Conservation (phyloP, 2,329 filamentous ascomycete species). For the Xylaria sp. region DNA sequence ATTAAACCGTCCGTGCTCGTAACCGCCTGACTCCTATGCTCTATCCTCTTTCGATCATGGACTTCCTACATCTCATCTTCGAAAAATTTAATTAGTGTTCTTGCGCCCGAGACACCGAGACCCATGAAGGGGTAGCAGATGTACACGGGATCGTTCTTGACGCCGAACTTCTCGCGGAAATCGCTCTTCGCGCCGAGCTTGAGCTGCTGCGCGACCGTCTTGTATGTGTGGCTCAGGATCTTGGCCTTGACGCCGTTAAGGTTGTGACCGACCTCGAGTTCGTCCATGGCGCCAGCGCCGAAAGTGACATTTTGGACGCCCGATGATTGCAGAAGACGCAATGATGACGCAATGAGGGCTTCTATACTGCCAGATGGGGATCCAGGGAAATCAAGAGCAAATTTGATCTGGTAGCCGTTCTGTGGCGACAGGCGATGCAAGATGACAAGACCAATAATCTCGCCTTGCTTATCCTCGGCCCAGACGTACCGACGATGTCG, state of each 20-base stretch:
- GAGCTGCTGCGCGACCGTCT: conserved; percentile 58
- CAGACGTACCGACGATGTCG: conserved; percentile 88
- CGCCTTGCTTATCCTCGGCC: conserved; percentile 76
- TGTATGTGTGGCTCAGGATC: conserved; percentile 84
- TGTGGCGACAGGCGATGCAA: conserved; percentile 82
- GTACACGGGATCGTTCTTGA: conserved; percentile 83
- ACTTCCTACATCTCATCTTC: conserved; percentile 64
- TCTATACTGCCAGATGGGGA: conserved; percentile 90
- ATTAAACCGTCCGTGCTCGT: background rate
- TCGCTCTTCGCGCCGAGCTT: conserved; percentile 77
- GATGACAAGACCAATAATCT: conserved; percentile 80
- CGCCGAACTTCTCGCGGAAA: conserved; percentile 91
- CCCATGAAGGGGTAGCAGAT: conserved; percentile 91
- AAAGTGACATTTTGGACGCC: conserved; percentile 81
- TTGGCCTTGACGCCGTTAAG: conserved; percentile 82
- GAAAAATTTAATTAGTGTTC: conserved; percentile 91
- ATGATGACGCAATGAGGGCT: conserved; percentile 70
- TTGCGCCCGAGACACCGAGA: conserved; percentile 81
- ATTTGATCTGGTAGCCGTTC: conserved; percentile 94
- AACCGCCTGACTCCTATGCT: background rate
- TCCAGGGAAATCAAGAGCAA: conserved; percentile 91
- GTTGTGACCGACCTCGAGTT: conserved; percentile 82
- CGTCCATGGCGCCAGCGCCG: conserved; percentile 80
- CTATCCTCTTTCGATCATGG: conserved; percentile 8
- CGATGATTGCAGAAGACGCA: conserved; percentile 63